Percentiles rank a stretch among this genome's conserved stretches.
Evolutionary conservation across 805 yeast species (phyloP).

Genomic region (Maudiozyma saulgeensis): DNA sequence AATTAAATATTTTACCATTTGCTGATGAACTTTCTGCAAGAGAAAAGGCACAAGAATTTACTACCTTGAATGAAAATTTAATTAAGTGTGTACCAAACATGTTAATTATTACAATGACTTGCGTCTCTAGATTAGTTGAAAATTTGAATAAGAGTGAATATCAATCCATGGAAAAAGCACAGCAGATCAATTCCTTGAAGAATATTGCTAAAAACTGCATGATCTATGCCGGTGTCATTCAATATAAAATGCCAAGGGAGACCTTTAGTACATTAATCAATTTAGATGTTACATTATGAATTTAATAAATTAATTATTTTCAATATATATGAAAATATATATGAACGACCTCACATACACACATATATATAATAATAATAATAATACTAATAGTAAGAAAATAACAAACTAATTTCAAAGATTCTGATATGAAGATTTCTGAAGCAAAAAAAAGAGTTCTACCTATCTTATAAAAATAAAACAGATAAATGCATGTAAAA

Average conservation of each 20-base stretch:
- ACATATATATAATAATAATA: neutral
- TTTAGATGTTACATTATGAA: constrained; percentile 39
- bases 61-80: constrained; percentile 56
- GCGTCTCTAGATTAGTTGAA: constrained; percentile 50
- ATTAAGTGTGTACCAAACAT: constrained; percentile 73
- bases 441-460: too few relatives aligned
- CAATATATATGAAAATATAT: neutral
- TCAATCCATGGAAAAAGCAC: constrained; percentile 39
- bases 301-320: neutral
- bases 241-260: constrained; percentile 82
- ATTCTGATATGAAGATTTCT: too few relatives aligned
- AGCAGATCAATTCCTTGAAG: constrained; percentile 45
- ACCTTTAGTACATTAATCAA: constrained; percentile 62
- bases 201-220: constrained; percentile 76
- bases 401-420: too few relatives aligned
- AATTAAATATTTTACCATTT: constrained; percentile 59
- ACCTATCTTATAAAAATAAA: neutral
- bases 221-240: constrained; percentile 92
- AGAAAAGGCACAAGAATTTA: constrained; percentile 57
- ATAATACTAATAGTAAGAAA: neutral
- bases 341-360: neutral
- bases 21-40: constrained; percentile 52
- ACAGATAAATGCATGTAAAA: neutral
- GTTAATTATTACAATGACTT: constrained; percentile 71
- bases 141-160: constrained; percentile 33